Conservation (phyloP, 2,329 filamentous ascomycete genomes). For the Lachnellula cervina region DNA sequence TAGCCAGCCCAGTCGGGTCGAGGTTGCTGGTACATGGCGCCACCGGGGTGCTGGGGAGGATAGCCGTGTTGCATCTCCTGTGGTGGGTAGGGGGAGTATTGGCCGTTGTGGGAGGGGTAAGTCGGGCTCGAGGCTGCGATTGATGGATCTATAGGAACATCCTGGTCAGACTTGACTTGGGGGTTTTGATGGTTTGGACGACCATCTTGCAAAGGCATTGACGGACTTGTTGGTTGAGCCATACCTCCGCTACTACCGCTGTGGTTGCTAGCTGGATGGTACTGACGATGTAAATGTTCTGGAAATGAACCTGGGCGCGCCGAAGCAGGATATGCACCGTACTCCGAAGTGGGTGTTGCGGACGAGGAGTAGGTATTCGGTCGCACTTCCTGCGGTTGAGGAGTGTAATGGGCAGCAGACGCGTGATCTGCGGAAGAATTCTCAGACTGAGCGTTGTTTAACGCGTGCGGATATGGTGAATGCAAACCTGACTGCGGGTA, state of each 20-base stretch:
- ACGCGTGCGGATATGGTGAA: constrained; percentile 63
- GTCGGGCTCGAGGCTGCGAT: constrained; percentile 91
- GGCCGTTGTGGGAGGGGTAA: constrained; percentile 66
- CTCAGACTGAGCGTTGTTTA: constrained; percentile 75
- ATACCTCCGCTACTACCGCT: constrained; percentile 78
- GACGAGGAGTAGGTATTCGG: constrained; percentile 52
- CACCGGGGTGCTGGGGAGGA: constrained; percentile 48
- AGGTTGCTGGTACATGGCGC: constrained; percentile 61
- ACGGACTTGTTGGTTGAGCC: constrained; percentile 99
- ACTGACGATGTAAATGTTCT: constrained; percentile 81
- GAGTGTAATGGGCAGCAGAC: constrained; percentile 86
- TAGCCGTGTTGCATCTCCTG: constrained; percentile 85
- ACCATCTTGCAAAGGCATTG: constrained; percentile 79
- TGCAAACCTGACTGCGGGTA: constrained; percentile 87
- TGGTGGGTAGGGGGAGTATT: constrained; percentile 84
- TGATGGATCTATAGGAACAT: constrained; percentile 98
- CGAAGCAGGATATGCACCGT: constrained; percentile 69
- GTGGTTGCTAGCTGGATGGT: constrained; percentile 71
- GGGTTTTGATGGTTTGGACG: constrained; percentile 69
- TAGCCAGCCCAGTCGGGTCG: constrained; percentile 74
- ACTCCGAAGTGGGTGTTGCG: constrained; percentile 84
- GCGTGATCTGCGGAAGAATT: constrained; percentile 79
- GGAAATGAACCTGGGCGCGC: constrained; percentile 81
- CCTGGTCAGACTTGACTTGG: constrained; percentile 87
- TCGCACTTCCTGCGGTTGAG: constrained; percentile 62